Percentiles rank a stretch among this genome's conserved stretches.
phyloP scores from a whole-genome alignment of 768 basidiomycete species.

The Crepidotus variabilis region DNA sequence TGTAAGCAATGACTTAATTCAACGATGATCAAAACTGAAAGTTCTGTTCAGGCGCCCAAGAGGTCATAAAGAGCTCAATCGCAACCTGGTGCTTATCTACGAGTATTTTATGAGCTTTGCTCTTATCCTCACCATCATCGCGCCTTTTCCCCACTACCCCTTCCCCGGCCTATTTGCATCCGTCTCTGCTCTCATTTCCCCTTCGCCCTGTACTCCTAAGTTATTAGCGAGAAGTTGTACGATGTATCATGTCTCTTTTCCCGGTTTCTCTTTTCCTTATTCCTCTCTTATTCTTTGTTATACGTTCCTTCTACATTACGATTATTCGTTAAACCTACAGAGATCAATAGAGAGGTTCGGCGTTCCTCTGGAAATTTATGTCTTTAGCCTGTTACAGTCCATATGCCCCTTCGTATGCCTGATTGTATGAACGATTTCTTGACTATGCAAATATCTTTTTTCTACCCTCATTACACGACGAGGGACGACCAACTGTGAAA shows the following conservation, averaged over 20 bases:
- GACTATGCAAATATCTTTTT: not conserved
- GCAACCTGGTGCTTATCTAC: not conserved
- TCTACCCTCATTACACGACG: not conserved
- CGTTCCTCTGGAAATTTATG: not conserved
- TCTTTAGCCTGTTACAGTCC: no score
- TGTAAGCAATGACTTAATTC: constrained; percentile 18
- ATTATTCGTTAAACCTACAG: not conserved
- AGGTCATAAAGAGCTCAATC: constrained; percentile 10
- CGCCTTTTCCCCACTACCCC: constrained; percentile 12
- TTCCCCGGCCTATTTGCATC: constrained; percentile 22
- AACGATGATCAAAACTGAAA: not conserved
- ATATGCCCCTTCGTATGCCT: no score
- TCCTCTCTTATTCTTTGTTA: constrained; percentile 8
- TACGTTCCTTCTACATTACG: constrained; percentile 2
- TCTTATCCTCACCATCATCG: not conserved
- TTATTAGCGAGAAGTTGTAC: constrained; percentile 33
- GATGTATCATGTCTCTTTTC: constrained; percentile 20
- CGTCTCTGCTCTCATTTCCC: constrained; percentile 17
- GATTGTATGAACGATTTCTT: not conserved
- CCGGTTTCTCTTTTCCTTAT: constrained; percentile 12
- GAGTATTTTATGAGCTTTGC: not conserved
- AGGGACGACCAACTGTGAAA: not conserved
- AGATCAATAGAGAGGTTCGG: not conserved
- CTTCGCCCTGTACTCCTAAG: constrained; percentile 33
- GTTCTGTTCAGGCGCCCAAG: constrained; percentile 22